Evolutionary conservation across 1,284 basidiomycete genomes (phyloP).

Genomic region (Malassezia brasiliensis): DNA sequence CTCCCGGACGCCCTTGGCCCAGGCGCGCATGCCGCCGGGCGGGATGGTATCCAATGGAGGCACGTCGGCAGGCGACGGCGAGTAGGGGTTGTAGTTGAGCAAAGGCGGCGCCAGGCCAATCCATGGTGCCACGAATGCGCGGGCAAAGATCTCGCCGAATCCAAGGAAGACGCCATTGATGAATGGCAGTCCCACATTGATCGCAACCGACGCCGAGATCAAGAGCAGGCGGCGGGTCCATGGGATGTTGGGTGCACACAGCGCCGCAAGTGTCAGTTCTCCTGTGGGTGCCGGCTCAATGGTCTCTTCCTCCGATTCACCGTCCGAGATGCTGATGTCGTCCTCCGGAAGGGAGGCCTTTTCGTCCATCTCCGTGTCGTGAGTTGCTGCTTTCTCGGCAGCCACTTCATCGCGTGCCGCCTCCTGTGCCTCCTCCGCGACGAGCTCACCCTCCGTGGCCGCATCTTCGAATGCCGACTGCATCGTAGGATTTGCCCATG

Average conservation of each 20-base stretch:
- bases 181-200: constrained; percentile 86
- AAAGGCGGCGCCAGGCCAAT: constrained; percentile 23
- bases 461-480: not conserved
- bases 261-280: constrained; percentile 33
- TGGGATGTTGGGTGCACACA: constrained; percentile 26
- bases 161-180: constrained; percentile 97
- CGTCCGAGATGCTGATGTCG: not conserved
- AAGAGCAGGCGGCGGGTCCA: constrained; percentile 24
- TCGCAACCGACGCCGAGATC: constrained; percentile 69
- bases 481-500: not conserved
- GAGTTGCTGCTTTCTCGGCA: not conserved
- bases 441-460: not conserved
- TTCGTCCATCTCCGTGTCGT: not conserved
- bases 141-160: constrained; percentile 92
- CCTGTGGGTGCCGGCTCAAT: constrained; percentile 26
- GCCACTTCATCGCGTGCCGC: not conserved
- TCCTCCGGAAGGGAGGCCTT: not conserved
- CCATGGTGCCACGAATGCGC: constrained; percentile 60
- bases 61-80: constrained; percentile 17
- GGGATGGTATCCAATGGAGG: constrained; percentile 11
- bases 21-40: constrained; percentile 9
- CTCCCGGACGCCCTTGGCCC: not conserved
- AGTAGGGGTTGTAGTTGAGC: constrained; percentile 7
- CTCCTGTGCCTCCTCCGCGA: not conserved
- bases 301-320: not conserved